These are phyloP conservation scores for Cenchrus americanus DNA, from an alignment of 176 grass and related monocot genomes.

Conservation along the genomic window DNA sequence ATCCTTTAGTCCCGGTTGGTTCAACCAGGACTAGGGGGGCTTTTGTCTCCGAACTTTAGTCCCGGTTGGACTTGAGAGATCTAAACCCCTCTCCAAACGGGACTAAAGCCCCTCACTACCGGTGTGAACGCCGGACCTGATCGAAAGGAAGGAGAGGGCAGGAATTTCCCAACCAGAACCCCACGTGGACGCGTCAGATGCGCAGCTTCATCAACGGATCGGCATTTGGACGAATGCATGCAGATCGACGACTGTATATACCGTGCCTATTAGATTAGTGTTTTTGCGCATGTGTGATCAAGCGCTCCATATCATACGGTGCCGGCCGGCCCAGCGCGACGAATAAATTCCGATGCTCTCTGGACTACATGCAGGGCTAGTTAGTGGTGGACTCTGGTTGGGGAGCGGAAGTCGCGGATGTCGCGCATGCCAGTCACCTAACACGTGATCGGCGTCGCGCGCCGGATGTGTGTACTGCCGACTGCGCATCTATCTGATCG, in stretches of 20 bases:
- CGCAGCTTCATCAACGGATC: conserved; percentile 20
- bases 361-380: neutral
- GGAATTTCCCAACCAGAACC: neutral
- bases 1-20: too few relatives aligned
- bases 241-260: neutral
- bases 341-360: conserved; percentile 39
- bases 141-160: neutral
- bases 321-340: neutral
- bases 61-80: too few relatives aligned
- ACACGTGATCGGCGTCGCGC: conserved; percentile 15
- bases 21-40: too few relatives aligned
- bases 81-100: too few relatives aligned
- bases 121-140: neutral
- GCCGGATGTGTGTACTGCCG: too few relatives aligned
- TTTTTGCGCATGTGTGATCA: neutral
- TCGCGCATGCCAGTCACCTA: conserved; percentile 18
- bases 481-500: neutral
- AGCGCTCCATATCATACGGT: neutral
- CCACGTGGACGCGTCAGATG: neutral
- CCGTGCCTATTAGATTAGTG: neutral
- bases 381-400: conserved; percentile 17
- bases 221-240: neutral
- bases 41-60: too few relatives aligned
- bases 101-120: too few relatives aligned
- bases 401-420: conserved; percentile 36